Evolutionary conservation across 2,329 filamentous ascomycete genomes (phyloP).

Genomic region (Ilyonectria mors-panacis): DNA sequence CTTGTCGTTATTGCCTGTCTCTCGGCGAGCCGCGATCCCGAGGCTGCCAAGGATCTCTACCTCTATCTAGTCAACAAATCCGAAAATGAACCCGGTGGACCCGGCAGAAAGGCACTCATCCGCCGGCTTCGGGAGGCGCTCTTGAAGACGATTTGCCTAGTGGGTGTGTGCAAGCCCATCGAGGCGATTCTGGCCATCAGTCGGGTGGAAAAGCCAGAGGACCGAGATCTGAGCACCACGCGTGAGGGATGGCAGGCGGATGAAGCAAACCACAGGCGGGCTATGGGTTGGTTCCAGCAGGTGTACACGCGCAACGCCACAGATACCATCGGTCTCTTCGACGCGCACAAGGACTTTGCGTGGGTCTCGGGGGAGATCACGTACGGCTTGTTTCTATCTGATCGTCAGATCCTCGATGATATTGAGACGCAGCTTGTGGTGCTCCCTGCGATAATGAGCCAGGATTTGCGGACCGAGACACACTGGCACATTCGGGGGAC

Average conservation of each 20-base stretch:
- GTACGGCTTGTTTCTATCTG: conserved; percentile 71
- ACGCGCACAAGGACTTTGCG: conserved; percentile 57
- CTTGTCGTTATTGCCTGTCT: conserved; percentile 39
- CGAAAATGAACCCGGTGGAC: conserved; percentile 56
- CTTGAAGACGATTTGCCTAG: conserved; percentile 70
- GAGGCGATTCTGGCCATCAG: conserved; percentile 72
- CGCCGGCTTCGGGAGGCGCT: conserved; percentile 70
- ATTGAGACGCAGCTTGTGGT: conserved; percentile 70
- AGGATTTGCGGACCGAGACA: conserved; percentile 67
- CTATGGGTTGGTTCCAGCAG: conserved; percentile 68
- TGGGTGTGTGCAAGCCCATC: conserved; percentile 75
- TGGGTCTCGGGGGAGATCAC: conserved; percentile 70
- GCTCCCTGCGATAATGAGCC: conserved; percentile 69
- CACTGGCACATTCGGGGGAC: conserved; percentile 64
- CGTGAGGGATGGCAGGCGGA: conserved; percentile 73
- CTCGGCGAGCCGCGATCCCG: conserved; percentile 38
- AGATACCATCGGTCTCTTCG: conserved; percentile 53
- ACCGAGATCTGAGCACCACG: conserved; percentile 69
- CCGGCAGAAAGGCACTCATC: conserved; percentile 61
- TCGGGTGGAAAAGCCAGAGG: conserved; percentile 65
- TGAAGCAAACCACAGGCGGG: conserved; percentile 66
- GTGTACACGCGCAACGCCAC: conserved; percentile 67
- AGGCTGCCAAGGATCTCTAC: conserved; percentile 36
- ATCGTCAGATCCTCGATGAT: conserved; percentile 68
- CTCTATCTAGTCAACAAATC: conserved; percentile 54